Conservation (phyloP, 2,329 filamentous ascomycete species). For the Lasiodiplodia sp. region DNA sequence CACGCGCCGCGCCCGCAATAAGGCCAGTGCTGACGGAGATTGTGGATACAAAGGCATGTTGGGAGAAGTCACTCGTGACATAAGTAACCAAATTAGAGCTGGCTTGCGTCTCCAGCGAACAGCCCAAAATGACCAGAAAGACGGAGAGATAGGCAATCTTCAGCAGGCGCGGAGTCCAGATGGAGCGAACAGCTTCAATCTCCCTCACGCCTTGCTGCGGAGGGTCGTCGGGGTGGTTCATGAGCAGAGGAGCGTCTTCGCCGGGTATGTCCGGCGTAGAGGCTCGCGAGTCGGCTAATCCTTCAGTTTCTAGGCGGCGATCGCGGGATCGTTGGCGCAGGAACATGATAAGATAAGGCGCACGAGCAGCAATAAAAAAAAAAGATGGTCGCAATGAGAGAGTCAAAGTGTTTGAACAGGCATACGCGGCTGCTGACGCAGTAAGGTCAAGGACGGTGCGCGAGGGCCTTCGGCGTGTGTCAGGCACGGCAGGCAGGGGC, state of each 20-base stretch:
- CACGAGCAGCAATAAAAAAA: neutral
- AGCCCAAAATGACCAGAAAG: constrained; percentile 58
- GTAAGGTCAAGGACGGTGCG: neutral
- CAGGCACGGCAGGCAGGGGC: neutral
- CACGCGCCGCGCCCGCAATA: constrained; percentile 46
- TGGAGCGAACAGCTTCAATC: constrained; percentile 51
- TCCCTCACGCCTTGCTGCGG: constrained; percentile 50
- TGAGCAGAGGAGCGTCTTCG: constrained; percentile 14
- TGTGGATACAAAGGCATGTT: constrained; percentile 45
- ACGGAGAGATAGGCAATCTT: constrained; percentile 48
- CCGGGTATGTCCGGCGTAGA: constrained; percentile 16
- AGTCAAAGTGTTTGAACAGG: neutral
- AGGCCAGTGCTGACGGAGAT: constrained; percentile 46
- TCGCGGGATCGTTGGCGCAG: constrained; percentile 13
- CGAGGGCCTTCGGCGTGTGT: neutral
- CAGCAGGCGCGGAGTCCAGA: constrained; percentile 51
- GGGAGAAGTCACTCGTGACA: constrained; percentile 48
- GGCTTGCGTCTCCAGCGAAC: constrained; percentile 54
- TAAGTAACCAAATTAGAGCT: constrained; percentile 49
- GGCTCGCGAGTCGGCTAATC: neutral
- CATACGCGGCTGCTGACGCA: constrained; percentile 11
- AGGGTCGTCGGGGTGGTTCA: constrained; percentile 35
- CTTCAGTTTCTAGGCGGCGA: neutral
- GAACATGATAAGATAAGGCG: constrained; percentile 6
- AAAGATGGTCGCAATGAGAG: neutral